Evolutionary conservation across 75 land plant genomes (phyloP), one percentile per base, ranked within the genome.

Genomic region (Cupressus sempervirens): DNA sequence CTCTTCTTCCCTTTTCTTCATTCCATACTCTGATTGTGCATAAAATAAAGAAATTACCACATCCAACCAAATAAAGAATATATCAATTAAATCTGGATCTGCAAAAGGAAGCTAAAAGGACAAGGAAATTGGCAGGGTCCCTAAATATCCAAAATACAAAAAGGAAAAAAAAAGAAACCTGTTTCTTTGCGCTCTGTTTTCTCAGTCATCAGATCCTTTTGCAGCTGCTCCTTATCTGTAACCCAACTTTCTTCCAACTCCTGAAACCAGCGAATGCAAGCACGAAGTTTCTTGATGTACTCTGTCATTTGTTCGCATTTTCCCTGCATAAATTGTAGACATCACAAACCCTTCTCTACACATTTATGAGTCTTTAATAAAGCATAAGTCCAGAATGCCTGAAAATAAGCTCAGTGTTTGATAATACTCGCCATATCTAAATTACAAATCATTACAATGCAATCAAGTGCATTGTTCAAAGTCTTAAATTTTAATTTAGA

Each of bases 221-320:
- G 56, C 5, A 91, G 88, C 53, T 90, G 88, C 65, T 91, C 92
- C 58, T 89, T 91, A 84, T 96, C 94, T 26, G 43, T 26, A 15
- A 86, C 34, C 43, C 90, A 87, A 38, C 75, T 88, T 30, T 86
- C 91, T 83, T 96, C 98, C 9, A 89, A 83, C 76, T 93, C 95
- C 86, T 91, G 92, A 54, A 91, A 96, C 90, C 93, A 91, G 36
- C 90, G 97, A 46, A 98, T 90, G 87, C 99, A 96, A 43, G 89
- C 85, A 67, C 92, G 92, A 18, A 96, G 94, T 87, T 87, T 96
- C 83, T 85, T 96, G 35, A 98, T 96, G 65, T 93, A 94, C 11
- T 94, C 98, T 84, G 83, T 87, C 99, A 93, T 93, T 65, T 89
- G 90, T 72, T 98, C 99, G 65, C 90, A 88, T 87, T 89, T 98